A percentile compares a stretch with the other conserved stretches of the same genome.
Conservation (phyloP, 1,284 basidiomycete species). For the Mixia osmundae region DNA sequence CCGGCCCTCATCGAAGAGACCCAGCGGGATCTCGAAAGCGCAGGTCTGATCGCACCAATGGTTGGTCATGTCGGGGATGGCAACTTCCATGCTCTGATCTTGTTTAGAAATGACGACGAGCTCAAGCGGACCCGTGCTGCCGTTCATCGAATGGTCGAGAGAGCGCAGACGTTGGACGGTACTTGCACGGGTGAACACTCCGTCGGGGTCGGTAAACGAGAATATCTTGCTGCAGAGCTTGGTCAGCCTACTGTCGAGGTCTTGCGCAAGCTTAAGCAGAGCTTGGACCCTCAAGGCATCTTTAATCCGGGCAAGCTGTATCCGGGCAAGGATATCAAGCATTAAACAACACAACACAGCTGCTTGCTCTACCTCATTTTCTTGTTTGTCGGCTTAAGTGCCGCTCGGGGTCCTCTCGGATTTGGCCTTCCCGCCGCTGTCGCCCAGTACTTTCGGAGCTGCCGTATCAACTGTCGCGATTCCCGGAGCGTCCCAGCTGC, state of each 20-base stretch:
- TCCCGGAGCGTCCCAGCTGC: too few species aligned
- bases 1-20: conserved; percentile 16
- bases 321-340: too few species aligned
- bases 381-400: too few species aligned
- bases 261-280: conserved; percentile 13
- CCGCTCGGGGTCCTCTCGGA: too few species aligned
- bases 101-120: conserved; percentile 41
- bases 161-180: conserved; percentile 48
- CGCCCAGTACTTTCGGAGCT: too few species aligned
- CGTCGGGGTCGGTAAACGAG: conserved; percentile 14
- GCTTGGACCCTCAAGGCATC: conserved; percentile 8
- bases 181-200: conserved; percentile 32
- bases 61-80: conserved; percentile 12
- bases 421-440: too few species aligned
- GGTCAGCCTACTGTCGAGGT: conserved; percentile 15
- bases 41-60: conserved; percentile 11
- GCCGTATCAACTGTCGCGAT: too few species aligned
- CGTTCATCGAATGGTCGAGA: conserved; percentile 41
- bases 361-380: too few species aligned
- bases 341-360: too few species aligned
- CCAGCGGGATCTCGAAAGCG: conserved; percentile 8
- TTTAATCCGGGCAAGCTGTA: background rate
- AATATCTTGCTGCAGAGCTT: conserved; percentile 16
- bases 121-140: conserved; percentile 29
- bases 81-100: conserved; percentile 22